Percentiles rank a stretch among this genome's conserved stretches.
Evolutionary conservation across 306 rosid species (phyloP).

Genomic region (Acacia crassicarpa): DNA sequence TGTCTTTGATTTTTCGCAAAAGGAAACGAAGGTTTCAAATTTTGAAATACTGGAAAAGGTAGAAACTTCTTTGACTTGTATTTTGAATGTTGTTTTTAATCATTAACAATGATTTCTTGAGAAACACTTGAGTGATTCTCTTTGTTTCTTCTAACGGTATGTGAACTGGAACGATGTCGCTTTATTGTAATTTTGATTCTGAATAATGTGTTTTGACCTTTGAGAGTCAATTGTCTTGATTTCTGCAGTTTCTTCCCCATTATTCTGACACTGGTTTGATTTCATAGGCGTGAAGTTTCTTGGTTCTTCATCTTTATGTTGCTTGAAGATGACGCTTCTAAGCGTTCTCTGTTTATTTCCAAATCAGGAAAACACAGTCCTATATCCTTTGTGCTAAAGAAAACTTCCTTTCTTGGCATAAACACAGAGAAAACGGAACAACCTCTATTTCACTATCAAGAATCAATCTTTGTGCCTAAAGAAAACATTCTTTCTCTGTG

Average conservation of each 20-base stretch:
- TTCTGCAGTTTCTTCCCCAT: neutral
- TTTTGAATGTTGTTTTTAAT: neutral
- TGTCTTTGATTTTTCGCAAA: neutral
- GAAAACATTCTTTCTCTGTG: neutral
- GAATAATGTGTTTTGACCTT: neutral
- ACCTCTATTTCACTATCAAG: neutral
- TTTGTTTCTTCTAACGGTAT: neutral
- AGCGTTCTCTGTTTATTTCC: constrained; percentile 14
- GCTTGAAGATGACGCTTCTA: neutral
- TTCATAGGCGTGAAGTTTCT: neutral
- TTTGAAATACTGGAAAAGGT: neutral
- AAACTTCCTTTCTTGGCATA: neutral
- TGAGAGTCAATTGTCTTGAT: neutral
- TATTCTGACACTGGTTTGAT: neutral
- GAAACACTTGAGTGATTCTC: neutral
- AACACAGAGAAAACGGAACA: neutral
- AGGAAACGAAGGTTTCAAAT: neutral
- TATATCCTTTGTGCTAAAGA: constrained; percentile 2
- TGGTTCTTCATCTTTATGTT: neutral
- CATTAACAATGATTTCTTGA: neutral
- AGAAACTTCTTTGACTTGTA: neutral
- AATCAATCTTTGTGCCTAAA: neutral
- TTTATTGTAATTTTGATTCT: neutral
- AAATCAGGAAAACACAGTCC: constrained; percentile 1
- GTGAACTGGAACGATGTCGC: neutral